Evolutionary conservation across 805 yeast genomes (phyloP).

Genomic region (Ogataea parapolymorpha): DNA sequence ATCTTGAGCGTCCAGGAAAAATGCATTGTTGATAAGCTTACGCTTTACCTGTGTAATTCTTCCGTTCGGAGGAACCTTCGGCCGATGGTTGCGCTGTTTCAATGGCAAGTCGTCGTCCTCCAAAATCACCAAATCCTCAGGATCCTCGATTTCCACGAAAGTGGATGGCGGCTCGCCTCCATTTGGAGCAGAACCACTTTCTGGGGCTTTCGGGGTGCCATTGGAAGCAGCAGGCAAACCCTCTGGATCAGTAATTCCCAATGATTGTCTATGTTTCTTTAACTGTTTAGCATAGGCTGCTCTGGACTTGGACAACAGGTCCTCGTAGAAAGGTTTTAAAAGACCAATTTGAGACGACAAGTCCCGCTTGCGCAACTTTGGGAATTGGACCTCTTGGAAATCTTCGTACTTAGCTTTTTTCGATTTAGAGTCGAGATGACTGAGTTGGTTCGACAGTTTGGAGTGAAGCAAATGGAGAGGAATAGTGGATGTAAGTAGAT

Average conservation of each 20-base stretch:
- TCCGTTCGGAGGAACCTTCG: constrained; percentile 89
- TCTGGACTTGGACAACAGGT: constrained; percentile 41
- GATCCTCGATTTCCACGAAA: constrained; percentile 26
- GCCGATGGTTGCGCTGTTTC: constrained; percentile 68
- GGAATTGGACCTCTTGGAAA: constrained; percentile 52
- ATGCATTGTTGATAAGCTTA: constrained; percentile 51
- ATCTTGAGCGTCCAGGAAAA: constrained; percentile 45
- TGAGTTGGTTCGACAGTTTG: constrained; percentile 57
- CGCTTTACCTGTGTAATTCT: constrained; percentile 71
- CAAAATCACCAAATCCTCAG: constrained; percentile 48
- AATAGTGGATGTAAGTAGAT: constrained; percentile 75
- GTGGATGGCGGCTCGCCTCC: constrained; percentile 12
- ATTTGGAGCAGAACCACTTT: neutral
- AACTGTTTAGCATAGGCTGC: constrained; percentile 40
- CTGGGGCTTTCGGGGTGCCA: constrained; percentile 10
- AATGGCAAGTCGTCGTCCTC: constrained; percentile 87
- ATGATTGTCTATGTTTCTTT: constrained; percentile 36
- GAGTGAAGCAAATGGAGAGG: constrained; percentile 88
- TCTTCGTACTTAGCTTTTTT: constrained; percentile 62
- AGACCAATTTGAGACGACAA: constrained; percentile 54
- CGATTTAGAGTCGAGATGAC: constrained; percentile 40
- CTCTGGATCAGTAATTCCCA: neutral
- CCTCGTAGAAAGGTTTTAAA: constrained; percentile 52
- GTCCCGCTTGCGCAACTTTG: constrained; percentile 49
- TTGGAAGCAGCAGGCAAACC: neutral